Conservation (phyloP, 805 yeast species). For the Wickerhamomyces chambardii region DNA sequence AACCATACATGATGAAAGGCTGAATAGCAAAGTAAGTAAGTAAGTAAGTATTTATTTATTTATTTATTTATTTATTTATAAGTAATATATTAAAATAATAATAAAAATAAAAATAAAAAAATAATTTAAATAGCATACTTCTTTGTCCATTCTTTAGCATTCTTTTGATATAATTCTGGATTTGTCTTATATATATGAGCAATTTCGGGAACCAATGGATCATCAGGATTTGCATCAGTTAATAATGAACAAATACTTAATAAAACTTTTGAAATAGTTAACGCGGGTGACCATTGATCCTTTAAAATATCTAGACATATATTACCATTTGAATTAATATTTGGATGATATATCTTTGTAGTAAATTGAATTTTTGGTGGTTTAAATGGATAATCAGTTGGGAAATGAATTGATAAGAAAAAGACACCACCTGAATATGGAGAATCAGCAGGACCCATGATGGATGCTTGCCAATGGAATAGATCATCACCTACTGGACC, state of each 20-base stretch:
- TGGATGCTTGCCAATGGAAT: conserved; percentile 99
- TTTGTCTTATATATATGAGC: conserved; percentile 95
- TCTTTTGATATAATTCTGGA: conserved; percentile 88
- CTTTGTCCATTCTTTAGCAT: conserved; percentile 98
- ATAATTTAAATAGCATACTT: conserved; percentile 77
- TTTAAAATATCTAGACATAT: conserved; percentile 94
- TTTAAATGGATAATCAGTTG: conserved; percentile 98
- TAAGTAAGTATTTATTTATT: no score
- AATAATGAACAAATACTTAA: conserved; percentile 91
- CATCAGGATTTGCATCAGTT: conserved; percentile 98
- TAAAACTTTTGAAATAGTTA: conserved; percentile 91
- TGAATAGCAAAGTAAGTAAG: no score
- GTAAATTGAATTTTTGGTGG: conserved; percentile 94
- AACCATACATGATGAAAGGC: no score
- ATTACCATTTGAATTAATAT: conserved; percentile 91
- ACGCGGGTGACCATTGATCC: conserved; percentile 99
- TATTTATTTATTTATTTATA: no score
- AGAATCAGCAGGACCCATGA: conserved; percentile 98
- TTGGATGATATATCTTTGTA: conserved; percentile 95
- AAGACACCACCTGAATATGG: conserved; percentile 89
- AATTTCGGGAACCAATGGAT: conserved; percentile 97
- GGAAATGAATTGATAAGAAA: conserved; percentile 94
- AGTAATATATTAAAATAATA: no score
- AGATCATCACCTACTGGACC: conserved; percentile 98
- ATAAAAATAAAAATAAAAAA: no score